Percentiles rank a stretch among this genome's conserved stretches.
Conservation (phyloP, 2,329 filamentous ascomycete genomes). For the Coleophoma cylindrospora region DNA sequence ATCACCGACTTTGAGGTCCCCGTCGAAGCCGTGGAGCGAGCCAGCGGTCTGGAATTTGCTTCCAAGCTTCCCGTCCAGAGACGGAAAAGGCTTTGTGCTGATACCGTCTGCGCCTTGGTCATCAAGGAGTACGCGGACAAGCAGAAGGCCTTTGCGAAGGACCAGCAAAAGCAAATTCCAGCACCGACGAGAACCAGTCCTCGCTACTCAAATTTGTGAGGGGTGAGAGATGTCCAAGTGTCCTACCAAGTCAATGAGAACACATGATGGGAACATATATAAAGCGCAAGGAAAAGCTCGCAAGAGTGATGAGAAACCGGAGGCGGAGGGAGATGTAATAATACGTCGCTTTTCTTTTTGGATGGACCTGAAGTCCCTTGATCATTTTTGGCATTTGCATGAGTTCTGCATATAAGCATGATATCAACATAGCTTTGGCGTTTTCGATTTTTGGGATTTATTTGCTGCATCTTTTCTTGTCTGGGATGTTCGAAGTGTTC, state of each 20-base stretch:
- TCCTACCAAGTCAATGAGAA: not conserved
- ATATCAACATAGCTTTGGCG: too few species aligned
- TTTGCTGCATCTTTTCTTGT: too few species aligned
- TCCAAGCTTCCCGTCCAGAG: slow-evolving; percentile 68
- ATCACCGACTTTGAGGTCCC: slow-evolving; percentile 93
- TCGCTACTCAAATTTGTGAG: slow-evolving; percentile 18
- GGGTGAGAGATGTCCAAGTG: not conserved
- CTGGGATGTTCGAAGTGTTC: too few species aligned
- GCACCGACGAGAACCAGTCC: slow-evolving; percentile 22
- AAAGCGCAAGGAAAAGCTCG: slow-evolving; percentile 5
- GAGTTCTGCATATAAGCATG: too few species aligned
- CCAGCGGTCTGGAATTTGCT: slow-evolving; percentile 88
- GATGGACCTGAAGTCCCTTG: too few species aligned
- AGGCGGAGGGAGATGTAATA: too few species aligned
- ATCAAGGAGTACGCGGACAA: slow-evolving; percentile 71
- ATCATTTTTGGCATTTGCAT: too few species aligned
- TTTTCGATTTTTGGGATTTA: too few species aligned
- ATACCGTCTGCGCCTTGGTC: slow-evolving; percentile 77
- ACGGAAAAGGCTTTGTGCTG: slow-evolving; percentile 76
- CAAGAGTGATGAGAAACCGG: slow-evolving; percentile 2
- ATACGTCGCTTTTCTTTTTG: too few species aligned
- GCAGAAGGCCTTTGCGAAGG: slow-evolving; percentile 48
- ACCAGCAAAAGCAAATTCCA: slow-evolving; percentile 4
- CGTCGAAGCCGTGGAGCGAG: slow-evolving; percentile 85
- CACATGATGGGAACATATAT: not conserved